Evolutionary conservation across 2,329 filamentous ascomycete species (phyloP), one percentile per base, ranked within the genome.

Genomic region (Atkinsonella texensis): DNA sequence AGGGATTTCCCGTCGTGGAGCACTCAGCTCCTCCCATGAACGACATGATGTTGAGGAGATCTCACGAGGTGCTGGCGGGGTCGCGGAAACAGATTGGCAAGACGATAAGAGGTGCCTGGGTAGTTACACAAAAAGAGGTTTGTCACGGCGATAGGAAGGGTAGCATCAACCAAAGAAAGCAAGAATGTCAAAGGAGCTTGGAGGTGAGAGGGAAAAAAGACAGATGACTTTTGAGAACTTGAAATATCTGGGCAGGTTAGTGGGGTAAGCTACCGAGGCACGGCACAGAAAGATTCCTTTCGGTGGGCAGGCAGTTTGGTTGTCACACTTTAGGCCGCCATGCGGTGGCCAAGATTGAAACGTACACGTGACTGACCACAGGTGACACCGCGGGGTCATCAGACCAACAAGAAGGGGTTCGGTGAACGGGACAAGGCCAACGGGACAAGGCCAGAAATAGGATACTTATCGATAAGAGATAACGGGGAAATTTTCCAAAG

Each of bases 21-120:
- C 93, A 98, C 74, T 97, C 93, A 61, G 91, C 87, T 61, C 91
- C 88, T 70, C 89, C 87, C 62, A 97, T 79, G 69, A 98, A 97
- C 51, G 91, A 96, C 91, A 98, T 97, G 59, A 55, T 74, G 51
- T 46, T 31, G 15, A 41, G 23, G 12, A 17, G 35, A 49, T 48
- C 33, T 35, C 32, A 2, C 40, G 23, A 38, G 44, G 18, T 18
- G 23, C 10, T 18, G 23, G 31, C 33, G 46, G 39, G 43, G 39
- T 28, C 39, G 31, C 18, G 31, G 17, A 13, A 42, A 8, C 17
- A 52, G 41, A 43, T 15, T 17, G 13, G 23, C n/a, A 46, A 33
- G n/a, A 17, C 3, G 13, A 33, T 2, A 42, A 42, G 6, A 42
- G n/a, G 8, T 15, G 2, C 12, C 8, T 15, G 4, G 40, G 40